Evolutionary conservation across 2,329 filamentous ascomycete species (phyloP).

Genomic region (Colletotrichum siamense): DNA sequence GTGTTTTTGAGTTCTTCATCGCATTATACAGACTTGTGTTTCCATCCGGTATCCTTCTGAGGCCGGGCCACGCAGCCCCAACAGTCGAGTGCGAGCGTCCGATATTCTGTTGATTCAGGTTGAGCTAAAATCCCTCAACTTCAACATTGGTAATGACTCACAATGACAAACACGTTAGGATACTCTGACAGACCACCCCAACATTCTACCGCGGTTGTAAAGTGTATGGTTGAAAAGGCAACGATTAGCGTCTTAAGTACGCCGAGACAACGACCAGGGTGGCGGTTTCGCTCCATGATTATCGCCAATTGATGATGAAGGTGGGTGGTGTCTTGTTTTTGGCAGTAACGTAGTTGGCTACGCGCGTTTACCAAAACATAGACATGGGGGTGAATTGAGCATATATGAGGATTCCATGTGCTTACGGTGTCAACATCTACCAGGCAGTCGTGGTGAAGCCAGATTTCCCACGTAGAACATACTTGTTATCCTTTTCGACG

Average conservation of each 20-base stretch:
- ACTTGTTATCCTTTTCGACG: not conserved
- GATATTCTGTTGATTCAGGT: not conserved
- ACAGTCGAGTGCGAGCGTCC: not conserved
- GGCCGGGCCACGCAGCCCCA: fast-evolving
- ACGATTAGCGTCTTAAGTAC: not conserved
- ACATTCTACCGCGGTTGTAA: not conserved
- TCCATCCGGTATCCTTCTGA: fast-evolving
- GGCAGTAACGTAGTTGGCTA: not conserved
- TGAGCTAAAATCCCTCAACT: not conserved
- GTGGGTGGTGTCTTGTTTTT: not conserved
- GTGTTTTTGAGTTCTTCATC: fast-evolving
- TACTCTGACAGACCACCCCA: not conserved
- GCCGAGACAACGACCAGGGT: not conserved
- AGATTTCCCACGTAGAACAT: not conserved
- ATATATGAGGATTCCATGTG: not conserved
- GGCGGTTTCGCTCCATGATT: not conserved
- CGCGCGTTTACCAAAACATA: not conserved
- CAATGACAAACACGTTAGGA: not conserved
- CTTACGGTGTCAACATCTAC: not conserved
- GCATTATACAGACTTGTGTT: not conserved
- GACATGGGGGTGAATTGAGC: not conserved
- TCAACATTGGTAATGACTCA: not conserved
- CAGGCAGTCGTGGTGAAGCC: not conserved
- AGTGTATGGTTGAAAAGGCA: not conserved
- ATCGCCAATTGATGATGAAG: not conserved